Evolutionary conservation across 768 basidiomycete species (phyloP).

Genomic region (Hypsizygus marmoreus): DNA sequence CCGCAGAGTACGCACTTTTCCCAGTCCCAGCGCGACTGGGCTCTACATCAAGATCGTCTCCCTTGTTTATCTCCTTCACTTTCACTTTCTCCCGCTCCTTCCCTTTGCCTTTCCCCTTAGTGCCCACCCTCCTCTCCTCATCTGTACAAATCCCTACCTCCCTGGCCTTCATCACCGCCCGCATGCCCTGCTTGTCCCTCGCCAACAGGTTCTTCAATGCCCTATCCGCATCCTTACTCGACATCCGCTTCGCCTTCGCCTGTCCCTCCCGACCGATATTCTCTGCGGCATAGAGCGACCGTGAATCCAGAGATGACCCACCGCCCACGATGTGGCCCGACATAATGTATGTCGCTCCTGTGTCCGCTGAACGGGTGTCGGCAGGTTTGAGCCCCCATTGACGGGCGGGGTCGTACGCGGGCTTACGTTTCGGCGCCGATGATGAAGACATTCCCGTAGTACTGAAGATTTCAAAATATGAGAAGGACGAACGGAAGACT

Average conservation of each 20-base stretch:
- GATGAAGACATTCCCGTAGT: constrained; percentile 71
- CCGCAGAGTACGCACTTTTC: constrained; percentile 63
- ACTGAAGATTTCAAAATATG: constrained; percentile 34
- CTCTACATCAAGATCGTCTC: constrained; percentile 16
- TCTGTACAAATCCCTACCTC: constrained; percentile 34
- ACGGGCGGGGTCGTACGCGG: constrained; percentile 65
- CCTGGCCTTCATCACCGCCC: constrained; percentile 60
- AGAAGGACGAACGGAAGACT: constrained; percentile 23
- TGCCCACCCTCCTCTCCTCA: constrained; percentile 14
- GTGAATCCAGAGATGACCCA: constrained; percentile 38
- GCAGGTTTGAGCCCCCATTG: constrained; percentile 76
- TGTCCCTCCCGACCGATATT: constrained; percentile 80
- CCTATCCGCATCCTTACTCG: constrained; percentile 60
- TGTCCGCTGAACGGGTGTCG: constrained; percentile 30
- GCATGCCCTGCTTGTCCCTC: constrained; percentile 70
- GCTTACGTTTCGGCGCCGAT: constrained; percentile 51
- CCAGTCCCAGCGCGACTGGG: constrained; percentile 4
- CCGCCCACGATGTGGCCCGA: constrained; percentile 78
- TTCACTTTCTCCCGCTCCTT: constrained; percentile 14
- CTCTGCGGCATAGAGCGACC: constrained; percentile 61
- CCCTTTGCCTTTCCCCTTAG: constrained; percentile 20
- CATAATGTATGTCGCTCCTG: constrained; percentile 74
- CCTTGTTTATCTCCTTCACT: constrained; percentile 18
- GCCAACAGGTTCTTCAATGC: constrained; percentile 61
- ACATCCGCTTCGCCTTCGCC: constrained; percentile 69